phyloP scores from a whole-genome alignment of 202 grass and related monocot species.

The Bolboschoenoplectus hybrid region DNA sequence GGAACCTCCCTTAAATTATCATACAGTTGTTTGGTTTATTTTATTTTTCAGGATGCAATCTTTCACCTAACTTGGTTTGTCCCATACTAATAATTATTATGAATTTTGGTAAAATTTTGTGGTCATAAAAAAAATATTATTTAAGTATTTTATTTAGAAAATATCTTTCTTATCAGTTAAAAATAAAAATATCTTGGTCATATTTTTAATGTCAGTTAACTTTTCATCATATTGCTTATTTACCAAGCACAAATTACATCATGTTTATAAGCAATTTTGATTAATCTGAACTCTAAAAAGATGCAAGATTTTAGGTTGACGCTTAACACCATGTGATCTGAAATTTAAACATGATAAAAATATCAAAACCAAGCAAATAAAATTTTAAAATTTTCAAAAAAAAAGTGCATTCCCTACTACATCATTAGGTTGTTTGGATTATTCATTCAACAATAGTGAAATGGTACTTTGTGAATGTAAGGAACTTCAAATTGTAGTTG shows the following conservation, averaged over 20 bases:
- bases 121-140: no score
- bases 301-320: background rate
- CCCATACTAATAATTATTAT: no score
- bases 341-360: background rate
- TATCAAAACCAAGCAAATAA: background rate
- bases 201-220: background rate
- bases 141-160: no score
- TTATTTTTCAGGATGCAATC: no score
- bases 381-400: background rate
- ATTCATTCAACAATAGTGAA: background rate
- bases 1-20: background rate
- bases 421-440: background rate
- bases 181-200: background rate
- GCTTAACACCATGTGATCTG: background rate
- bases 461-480: background rate
- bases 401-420: background rate
- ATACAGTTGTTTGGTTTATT: no score
- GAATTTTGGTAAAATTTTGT: no score
- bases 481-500: background rate
- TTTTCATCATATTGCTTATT: background rate
- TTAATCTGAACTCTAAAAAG: background rate
- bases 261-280: background rate
- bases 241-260: background rate
- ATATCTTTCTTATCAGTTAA: background rate
- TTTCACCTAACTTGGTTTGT: no score